phyloP scores from a whole-genome alignment of 768 basidiomycete genomes.

The Russula sp. region DNA sequence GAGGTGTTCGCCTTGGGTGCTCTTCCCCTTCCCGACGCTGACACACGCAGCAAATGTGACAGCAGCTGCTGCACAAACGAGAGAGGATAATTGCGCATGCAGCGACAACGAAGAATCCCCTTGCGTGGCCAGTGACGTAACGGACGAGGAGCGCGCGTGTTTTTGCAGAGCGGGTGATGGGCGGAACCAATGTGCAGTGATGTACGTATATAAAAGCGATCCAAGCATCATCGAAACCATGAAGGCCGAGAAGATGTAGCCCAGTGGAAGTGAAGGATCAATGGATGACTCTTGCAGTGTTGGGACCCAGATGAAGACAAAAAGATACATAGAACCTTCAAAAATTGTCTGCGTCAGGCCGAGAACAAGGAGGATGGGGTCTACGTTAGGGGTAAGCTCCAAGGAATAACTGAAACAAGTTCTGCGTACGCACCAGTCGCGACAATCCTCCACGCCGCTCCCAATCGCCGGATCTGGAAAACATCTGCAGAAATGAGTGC shows the following conservation, averaged over 20 bases:
- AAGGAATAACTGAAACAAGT: background rate
- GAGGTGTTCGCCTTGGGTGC: slow-evolving; percentile 36
- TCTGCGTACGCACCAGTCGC: slow-evolving; percentile 14
- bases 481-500: slow-evolving; percentile 32
- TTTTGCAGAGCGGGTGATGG: slow-evolving; percentile 23
- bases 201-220: slow-evolving; percentile 58
- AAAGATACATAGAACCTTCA: slow-evolving; percentile 81
- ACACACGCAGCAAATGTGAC: slow-evolving; percentile 50
- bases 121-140: slow-evolving; percentile 4
- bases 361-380: slow-evolving; percentile 55
- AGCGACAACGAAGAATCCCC: slow-evolving; percentile 44
- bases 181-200: slow-evolving; percentile 30
- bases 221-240: slow-evolving; percentile 83
- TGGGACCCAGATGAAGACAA: slow-evolving; percentile 81
- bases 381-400: slow-evolving; percentile 31
- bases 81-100: slow-evolving; percentile 61
- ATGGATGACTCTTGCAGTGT: slow-evolving; percentile 57
- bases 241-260: slow-evolving; percentile 75
- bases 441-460: slow-evolving; percentile 54
- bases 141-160: slow-evolving; percentile 12
- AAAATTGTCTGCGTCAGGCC: slow-evolving; percentile 76
- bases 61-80: slow-evolving; percentile 55
- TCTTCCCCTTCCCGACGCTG: slow-evolving; percentile 26
- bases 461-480: slow-evolving; percentile 49
- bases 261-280: slow-evolving; percentile 50